Base-by-base conservation (phyloP, 371 early-diverging fungal species). In the Dinochytrium kinnereticum region DNA sequence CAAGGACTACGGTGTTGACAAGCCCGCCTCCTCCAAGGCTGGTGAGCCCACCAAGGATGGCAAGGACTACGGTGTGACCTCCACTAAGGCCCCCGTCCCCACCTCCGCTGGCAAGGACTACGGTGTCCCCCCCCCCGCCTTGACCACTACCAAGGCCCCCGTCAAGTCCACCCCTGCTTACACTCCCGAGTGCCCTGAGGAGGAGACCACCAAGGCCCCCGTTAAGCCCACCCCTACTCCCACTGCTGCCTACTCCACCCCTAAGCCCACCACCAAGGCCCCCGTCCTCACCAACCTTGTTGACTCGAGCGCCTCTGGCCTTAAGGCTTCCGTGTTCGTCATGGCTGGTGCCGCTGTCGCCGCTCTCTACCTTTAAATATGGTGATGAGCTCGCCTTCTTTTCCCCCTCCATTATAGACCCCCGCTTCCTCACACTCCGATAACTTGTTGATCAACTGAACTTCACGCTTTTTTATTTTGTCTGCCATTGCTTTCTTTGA, bases 281-380 rank as follows among this genome's bases (percentile, higher is more conserved):
- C 37, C 61, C 19, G 37, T 37, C 61, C 30, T 17, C 34, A 61
- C 36, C 61, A 61, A 61, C 61, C 30, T 61, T 61, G 61, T 61
- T 19, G 10, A 61, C 34, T 61, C 61, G 3, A 36, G 61, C 36
- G 61, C 61, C 36, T 7, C 7, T 19, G 2, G 15, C 61, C 28
- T 61, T 36, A 61, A 61, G 61, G 61, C 61, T 24, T 61, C 61
- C 15, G 61, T 36, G 15, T 61, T 61, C 36, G 61, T 61, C 19
- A 36, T 36, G 19, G 61, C 61, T 19, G 61, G 34, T 61, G 61
- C 61, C 36, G 61, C 34, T 61, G 61, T 61, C 36, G 61, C 61
- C 36, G 61, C 61, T 15, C 61, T 61, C 15, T 61, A 34, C 61
- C 61, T 61, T 61, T 61, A 37, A 61, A 55, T 44, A 19, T 44